Evolutionary conservation across 1,139 yeast species (phyloP).

Genomic region (Suhomyces yuchorum): DNA sequence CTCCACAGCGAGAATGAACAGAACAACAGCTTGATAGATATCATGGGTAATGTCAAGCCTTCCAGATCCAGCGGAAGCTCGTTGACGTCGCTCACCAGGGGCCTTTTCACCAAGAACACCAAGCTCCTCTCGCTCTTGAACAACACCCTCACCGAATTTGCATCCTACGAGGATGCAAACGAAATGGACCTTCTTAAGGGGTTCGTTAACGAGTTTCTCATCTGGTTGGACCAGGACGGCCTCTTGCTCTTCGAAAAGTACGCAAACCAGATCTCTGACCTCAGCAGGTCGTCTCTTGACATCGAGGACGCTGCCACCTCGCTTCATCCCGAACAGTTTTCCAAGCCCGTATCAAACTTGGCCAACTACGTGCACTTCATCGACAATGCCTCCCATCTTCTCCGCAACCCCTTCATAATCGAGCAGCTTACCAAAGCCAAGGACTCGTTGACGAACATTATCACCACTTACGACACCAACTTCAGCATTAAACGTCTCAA

Average conservation of each 20-base stretch:
- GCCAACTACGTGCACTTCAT: slow-evolving; percentile 35
- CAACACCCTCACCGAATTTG: slow-evolving; percentile 18
- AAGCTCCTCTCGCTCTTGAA: slow-evolving; percentile 31
- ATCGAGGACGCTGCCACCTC: slow-evolving; percentile 21
- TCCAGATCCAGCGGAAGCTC: slow-evolving; percentile 30
- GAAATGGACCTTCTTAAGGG: slow-evolving; percentile 34
- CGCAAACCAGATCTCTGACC: slow-evolving; percentile 17
- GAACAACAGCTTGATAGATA: slow-evolving; percentile 37
- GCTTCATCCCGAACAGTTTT: slow-evolving; percentile 23
- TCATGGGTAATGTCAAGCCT: slow-evolving; percentile 40
- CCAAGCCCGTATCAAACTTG: slow-evolving; percentile 38
- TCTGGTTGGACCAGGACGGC: slow-evolving; percentile 42
- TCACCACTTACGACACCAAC: slow-evolving; percentile 22
- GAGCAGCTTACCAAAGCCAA: slow-evolving; percentile 31
- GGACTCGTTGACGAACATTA: slow-evolving; percentile 22
- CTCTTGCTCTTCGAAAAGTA: slow-evolving; percentile 39
- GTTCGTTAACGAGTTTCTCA: slow-evolving; percentile 42
- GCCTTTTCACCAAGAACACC: slow-evolving; percentile 44
- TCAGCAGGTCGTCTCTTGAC: slow-evolving; percentile 8
- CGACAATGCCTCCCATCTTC: slow-evolving; percentile 21
- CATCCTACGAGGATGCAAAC: slow-evolving; percentile 22
- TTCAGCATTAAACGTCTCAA: slow-evolving; percentile 28
- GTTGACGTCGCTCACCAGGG: slow-evolving; percentile 40
- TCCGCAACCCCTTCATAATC: slow-evolving; percentile 44
- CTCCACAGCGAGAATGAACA: slow-evolving; percentile 30